These are phyloP conservation scores for Cyclotella atomus DNA, from an alignment of 108 stramenopile species.

Conservation along the genomic window DNA sequence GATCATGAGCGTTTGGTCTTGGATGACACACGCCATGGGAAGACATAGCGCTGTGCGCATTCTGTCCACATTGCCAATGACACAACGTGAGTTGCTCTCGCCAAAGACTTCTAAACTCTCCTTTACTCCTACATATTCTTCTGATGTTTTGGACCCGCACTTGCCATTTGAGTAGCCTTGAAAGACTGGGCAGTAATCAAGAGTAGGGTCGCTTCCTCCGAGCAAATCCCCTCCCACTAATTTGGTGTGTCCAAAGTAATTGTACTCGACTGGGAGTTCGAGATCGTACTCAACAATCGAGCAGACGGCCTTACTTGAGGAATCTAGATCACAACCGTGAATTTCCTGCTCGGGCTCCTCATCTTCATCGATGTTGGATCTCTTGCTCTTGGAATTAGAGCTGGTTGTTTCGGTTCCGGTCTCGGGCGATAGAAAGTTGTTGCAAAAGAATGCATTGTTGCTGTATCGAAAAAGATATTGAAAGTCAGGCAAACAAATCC, in stretches of 20 bases:
- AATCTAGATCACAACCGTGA: slow-evolving; percentile 79
- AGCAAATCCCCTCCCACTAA: slow-evolving; percentile 39
- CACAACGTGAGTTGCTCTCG: slow-evolving; percentile 70
- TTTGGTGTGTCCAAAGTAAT: slow-evolving; percentile 67
- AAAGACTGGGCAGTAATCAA: slow-evolving; percentile 88
- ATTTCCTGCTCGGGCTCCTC: slow-evolving; percentile 47
- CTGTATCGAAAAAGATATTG: neutral
- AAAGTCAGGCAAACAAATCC: neutral
- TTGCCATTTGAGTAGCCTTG: slow-evolving; percentile 68
- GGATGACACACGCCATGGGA: slow-evolving; percentile 81
- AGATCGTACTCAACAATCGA: slow-evolving; percentile 70
- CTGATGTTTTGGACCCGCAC: slow-evolving; percentile 49
- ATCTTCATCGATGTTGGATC: slow-evolving; percentile 9
- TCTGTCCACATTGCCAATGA: slow-evolving; percentile 56
- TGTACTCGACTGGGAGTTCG: slow-evolving; percentile 70
- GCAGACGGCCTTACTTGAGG: slow-evolving; percentile 80
- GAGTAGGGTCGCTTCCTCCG: slow-evolving; percentile 73
- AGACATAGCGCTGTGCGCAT: slow-evolving; percentile 68
- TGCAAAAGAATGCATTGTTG: slow-evolving; percentile 82
- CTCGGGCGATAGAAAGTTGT: slow-evolving; percentile 35
- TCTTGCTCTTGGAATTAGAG: neutral
- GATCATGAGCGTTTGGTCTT: slow-evolving; percentile 71
- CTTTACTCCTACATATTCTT: slow-evolving; percentile 47
- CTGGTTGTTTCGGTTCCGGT: neutral
- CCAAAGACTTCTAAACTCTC: slow-evolving; percentile 69